Percentiles rank a stretch among this genome's conserved stretches.
phyloP scores from a whole-genome alignment of 768 basidiomycete species.

The Pisolithus tinctorius region DNA sequence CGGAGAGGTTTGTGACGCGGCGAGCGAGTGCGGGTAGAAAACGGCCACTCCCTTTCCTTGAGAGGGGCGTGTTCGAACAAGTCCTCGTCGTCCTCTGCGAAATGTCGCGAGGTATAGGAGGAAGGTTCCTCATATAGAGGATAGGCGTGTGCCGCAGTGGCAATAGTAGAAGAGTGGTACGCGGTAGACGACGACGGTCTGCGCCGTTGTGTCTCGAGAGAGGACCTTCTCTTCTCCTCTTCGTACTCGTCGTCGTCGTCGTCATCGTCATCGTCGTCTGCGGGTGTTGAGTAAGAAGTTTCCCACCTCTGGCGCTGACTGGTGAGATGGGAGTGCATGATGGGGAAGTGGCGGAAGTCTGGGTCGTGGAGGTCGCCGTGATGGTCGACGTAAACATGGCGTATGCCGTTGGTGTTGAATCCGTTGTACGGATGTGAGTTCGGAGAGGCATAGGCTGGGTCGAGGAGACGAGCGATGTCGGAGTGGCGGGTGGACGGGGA shows the following conservation, averaged over 20 bases:
- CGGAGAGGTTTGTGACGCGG: slow-evolving; percentile 8
- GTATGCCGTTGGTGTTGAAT: slow-evolving; percentile 11
- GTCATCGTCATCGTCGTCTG: slow-evolving; percentile 24
- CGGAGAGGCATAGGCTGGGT: slow-evolving; percentile 49
- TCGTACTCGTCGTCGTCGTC: slow-evolving; percentile 19
- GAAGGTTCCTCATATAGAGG: slow-evolving; percentile 25
- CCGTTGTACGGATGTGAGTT: slow-evolving; percentile 19
- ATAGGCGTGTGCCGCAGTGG: slow-evolving; percentile 8
- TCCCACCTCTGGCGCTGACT: slow-evolving; percentile 31
- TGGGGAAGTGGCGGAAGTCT: slow-evolving; percentile 59
- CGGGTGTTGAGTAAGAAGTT: slow-evolving; percentile 11
- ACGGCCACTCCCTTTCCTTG: slow-evolving; percentile 18
- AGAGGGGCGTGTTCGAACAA: slow-evolving; percentile 16
- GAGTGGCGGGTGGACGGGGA: slow-evolving; percentile 34
- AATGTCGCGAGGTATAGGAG: slow-evolving; percentile 23
- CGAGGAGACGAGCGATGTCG: slow-evolving; percentile 58
- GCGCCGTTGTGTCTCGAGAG: slow-evolving; percentile 16
- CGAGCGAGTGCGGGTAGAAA: slow-evolving; percentile 13
- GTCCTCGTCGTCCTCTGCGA: slow-evolving; percentile 22
- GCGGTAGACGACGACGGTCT: slow-evolving; percentile 19
- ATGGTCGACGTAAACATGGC: slow-evolving; percentile 49
- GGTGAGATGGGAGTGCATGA: slow-evolving; percentile 19
- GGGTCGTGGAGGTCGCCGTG: slow-evolving; percentile 62
- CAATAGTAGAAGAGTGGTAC: slow-evolving; percentile 10
- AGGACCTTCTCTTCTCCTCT: slow-evolving; percentile 7